phyloP scores from a whole-genome alignment of 2,329 filamentous ascomycete genomes.

The Colletotrichum eleusines region DNA sequence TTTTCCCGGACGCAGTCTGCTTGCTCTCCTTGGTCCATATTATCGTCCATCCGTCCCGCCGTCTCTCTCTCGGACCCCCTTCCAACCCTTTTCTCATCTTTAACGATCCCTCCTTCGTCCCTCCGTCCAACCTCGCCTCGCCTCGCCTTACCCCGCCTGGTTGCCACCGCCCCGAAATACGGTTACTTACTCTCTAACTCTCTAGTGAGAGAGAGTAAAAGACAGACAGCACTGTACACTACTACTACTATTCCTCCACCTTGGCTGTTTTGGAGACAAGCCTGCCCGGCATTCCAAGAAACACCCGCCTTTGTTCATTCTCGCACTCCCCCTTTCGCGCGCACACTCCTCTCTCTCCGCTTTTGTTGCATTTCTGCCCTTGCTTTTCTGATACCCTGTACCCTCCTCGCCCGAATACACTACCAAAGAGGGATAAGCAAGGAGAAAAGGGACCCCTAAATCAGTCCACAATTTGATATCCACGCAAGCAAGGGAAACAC shows the following conservation, averaged over 20 bases:
- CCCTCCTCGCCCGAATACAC: slow-evolving; percentile 11
- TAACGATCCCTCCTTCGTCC: slow-evolving; percentile 31
- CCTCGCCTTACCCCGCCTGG: neutral
- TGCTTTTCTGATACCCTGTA: slow-evolving; percentile 12
- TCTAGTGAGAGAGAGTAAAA: neutral
- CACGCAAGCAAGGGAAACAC: neutral
- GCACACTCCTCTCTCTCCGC: slow-evolving; percentile 10
- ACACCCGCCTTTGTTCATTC: slow-evolving; percentile 1
- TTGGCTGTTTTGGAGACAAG: slow-evolving; percentile 20
- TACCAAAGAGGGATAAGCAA: slow-evolving; percentile 1
- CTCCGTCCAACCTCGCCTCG: slow-evolving; percentile 32
- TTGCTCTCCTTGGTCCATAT: slow-evolving; percentile 25
- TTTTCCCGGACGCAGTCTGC: slow-evolving; percentile 11
- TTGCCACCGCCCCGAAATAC: neutral
- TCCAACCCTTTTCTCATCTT: slow-evolving; percentile 28
- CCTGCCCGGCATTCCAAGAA: slow-evolving; percentile 37
- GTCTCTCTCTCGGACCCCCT: slow-evolving; percentile 35
- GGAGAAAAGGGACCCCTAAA: neutral
- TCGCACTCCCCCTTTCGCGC: slow-evolving; percentile 23
- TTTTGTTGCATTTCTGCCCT: slow-evolving; percentile 13
- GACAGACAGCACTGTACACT: too few species aligned
- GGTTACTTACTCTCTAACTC: neutral
- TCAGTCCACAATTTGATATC: slow-evolving; percentile 8
- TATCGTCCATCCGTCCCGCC: slow-evolving; percentile 18
- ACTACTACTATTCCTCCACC: neutral